Evolutionary conservation across 2,329 filamentous ascomycete species (phyloP).

Genomic region (Aspergillus amoenus): DNA sequence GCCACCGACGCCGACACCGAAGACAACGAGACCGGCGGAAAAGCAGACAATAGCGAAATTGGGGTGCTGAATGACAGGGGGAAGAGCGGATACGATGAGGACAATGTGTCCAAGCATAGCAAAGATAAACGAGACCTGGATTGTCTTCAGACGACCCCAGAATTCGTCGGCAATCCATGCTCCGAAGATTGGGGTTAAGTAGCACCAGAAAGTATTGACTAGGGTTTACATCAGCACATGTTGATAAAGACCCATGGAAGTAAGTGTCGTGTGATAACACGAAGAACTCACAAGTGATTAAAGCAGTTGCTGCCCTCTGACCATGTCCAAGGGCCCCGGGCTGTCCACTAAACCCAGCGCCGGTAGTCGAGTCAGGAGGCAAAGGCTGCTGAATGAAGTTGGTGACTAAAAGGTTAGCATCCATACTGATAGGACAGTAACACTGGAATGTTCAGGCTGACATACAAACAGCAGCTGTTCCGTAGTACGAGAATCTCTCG

Average conservation of each 20-base stretch:
- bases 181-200: conserved; percentile 60
- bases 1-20: conserved; percentile 72
- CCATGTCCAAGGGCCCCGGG: conserved; percentile 61
- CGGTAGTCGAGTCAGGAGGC: conserved; percentile 55
- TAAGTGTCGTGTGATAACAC: neutral
- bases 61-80: conserved; percentile 58
- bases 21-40: conserved; percentile 62
- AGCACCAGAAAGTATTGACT: conserved; percentile 64
- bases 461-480: conserved; percentile 65
- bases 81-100: conserved; percentile 66
- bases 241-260: neutral
- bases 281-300: conserved; percentile 43
- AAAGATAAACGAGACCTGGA: conserved; percentile 63
- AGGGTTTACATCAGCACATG: neutral
- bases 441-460: conserved; percentile 13
- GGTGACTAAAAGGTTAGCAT: conserved; percentile 44
- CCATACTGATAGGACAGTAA: neutral
- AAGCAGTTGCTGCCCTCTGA: conserved; percentile 56
- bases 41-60: conserved; percentile 63
- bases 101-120: conserved; percentile 68
- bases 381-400: conserved; percentile 63
- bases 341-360: conserved; percentile 35
- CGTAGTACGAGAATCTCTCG: conserved; percentile 78
- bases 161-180: conserved; percentile 69
- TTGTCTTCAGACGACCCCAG: conserved; percentile 69